Evolutionary conservation across 257 asterid species (phyloP), one percentile per base, ranked within the genome.

Genomic region (Jasminum sambac): DNA sequence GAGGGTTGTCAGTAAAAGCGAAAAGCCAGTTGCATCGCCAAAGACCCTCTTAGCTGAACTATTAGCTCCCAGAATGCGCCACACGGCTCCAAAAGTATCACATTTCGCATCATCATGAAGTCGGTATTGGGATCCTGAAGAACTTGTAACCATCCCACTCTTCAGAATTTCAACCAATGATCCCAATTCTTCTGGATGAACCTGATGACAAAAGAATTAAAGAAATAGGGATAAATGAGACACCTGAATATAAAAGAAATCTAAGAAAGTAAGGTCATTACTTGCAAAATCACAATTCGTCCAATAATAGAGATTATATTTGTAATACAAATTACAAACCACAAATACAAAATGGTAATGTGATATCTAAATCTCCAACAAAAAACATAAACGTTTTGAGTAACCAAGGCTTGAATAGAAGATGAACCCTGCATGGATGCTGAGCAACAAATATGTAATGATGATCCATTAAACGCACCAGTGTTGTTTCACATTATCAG

Each of bases 11-110:
- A 91, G 74, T 68, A 95, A 73, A 76, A 95, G 95, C 78, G 99
- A 95, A 83, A 95, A 91, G 42, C 99, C 98, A 78, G 98, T 88
- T 74, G 96, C 89, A 83, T 91, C 99, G 73, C 99, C 98, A 87
- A 95, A 95, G 80, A 91, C 95, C 86, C 95, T 87, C 86, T 87
- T 98, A 74, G 99, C 96, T 24, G 95, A 83, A 68, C 69, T 74
- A 82, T 95, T 91, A 76, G 76, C 83, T 67, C 96, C 99, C 69
- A 95, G 79, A 77, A 95, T 83, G 72, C 99, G 90, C 97, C 98
- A 95, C 61, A 95, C 70, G 83, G 95, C 86, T 81, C 98, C 99
- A 74, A 95, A 90, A 66, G 90, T 83, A 80, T 95, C 99, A 79
- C 99, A 95, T 81, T 84, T 91, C 39, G 95, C 99, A 80, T 89